phyloP scores from a whole-genome alignment of 2,329 filamentous ascomycete species.

The Triangularia setosa region DNA sequence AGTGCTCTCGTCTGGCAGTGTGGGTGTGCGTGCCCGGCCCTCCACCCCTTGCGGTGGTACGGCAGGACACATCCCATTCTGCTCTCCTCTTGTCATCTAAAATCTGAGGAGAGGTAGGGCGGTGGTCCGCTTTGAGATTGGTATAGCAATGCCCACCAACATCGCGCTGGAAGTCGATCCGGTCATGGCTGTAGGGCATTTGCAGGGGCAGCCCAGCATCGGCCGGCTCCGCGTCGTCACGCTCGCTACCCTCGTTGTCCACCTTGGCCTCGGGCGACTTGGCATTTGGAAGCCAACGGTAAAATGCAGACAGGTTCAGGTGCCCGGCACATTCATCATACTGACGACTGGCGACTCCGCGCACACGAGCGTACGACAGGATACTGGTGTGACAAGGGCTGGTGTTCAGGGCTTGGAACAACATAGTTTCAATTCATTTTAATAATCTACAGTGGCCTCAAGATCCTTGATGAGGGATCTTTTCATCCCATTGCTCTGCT shows the following conservation, averaged over 20 bases:
- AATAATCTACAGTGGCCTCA: no score
- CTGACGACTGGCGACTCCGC: background rate
- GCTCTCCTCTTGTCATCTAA: no score
- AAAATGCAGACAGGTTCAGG: conserved; percentile 3
- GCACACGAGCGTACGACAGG: background rate
- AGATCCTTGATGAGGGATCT: no score
- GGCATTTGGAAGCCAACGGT: background rate
- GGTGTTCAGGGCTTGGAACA: no score
- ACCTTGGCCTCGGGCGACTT: background rate
- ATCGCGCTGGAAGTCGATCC: background rate
- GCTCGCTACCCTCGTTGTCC: conserved; percentile 10
- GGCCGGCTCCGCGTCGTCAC: conserved; percentile 11
- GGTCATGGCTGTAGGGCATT: conserved; percentile 2
- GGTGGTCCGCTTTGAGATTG: conserved; percentile 4
- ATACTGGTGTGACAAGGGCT: no score
- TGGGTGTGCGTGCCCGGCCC: no score
- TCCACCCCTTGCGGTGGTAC: no score
- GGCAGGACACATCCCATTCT: no score
- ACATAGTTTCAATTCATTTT: no score
- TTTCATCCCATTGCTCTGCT: no score
- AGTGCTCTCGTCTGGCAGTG: no score
- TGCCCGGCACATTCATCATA: conserved; percentile 9
- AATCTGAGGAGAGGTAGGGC: background rate
- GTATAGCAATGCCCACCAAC: no score
- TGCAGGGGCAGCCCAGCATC: conserved; percentile 10